Percentiles rank a stretch among this genome's conserved stretches.
Evolutionary conservation across 495 filamentous ascomycete species (phyloP).

Genomic region (Xylaria cubensis): DNA sequence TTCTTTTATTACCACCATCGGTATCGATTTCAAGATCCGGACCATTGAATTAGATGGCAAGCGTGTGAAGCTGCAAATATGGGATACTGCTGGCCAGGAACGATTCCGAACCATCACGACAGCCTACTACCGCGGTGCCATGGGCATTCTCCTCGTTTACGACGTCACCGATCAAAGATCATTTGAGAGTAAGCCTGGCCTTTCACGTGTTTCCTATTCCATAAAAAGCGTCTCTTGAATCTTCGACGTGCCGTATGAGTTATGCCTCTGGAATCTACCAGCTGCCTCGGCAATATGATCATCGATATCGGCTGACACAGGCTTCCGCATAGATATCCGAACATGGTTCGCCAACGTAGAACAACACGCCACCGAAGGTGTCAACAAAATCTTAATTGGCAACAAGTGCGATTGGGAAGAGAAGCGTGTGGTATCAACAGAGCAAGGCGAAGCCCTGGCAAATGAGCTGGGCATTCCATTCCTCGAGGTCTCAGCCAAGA

Average conservation of each 20-base stretch:
- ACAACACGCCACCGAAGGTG: constrained; percentile 97
- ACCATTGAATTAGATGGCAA: constrained; percentile 99
- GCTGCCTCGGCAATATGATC: background rate
- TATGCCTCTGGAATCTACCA: background rate
- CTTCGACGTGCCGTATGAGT: constrained; percentile 11
- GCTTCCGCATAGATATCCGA: constrained; percentile 75
- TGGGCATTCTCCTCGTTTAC: constrained; percentile 98
- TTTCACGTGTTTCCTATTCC: constrained; percentile 10
- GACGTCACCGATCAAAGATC: constrained; percentile 97
- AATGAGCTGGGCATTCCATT: constrained; percentile 98
- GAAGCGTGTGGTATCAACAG: constrained; percentile 90
- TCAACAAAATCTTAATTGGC: constrained; percentile 99
- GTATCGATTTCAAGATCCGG: constrained; percentile 99
- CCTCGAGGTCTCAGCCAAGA: constrained; percentile 97
- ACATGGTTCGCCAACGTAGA: constrained; percentile 99
- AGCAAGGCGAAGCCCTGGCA: constrained; percentile 90
- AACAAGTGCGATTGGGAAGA: constrained; percentile 99
- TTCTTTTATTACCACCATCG: constrained; percentile 99
- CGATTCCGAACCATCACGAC: constrained; percentile 98
- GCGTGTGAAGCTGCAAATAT: constrained; percentile 98
- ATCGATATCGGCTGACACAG: constrained; percentile 28
- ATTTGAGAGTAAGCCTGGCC: constrained; percentile 83
- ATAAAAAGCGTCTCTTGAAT: background rate
- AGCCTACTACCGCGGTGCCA: constrained; percentile 96
- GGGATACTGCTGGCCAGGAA: constrained; percentile 98